These are phyloP conservation scores for Claviceps lovelessii DNA, from an alignment of 2,329 filamentous ascomycete genomes.

Conservation along the genomic window DNA sequence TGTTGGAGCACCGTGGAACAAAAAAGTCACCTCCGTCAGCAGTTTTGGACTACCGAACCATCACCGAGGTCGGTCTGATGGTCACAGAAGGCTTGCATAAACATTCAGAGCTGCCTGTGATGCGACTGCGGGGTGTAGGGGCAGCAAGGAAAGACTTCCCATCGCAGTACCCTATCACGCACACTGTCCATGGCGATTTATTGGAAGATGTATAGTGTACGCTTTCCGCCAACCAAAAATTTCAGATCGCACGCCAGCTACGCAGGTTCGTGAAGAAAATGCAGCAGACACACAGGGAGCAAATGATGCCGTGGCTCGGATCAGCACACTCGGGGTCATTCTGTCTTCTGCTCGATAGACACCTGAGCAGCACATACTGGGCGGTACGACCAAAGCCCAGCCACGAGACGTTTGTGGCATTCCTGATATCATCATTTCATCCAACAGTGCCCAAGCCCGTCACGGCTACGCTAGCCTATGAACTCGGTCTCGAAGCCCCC, in stretches of 20 bases:
- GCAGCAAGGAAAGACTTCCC: background rate
- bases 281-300: conserved; percentile 4
- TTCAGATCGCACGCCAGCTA: conserved; percentile 13
- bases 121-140: conserved; percentile 6
- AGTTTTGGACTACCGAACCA: background rate
- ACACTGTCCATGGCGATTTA: conserved; percentile 11
- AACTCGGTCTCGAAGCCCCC: conserved; percentile 8
- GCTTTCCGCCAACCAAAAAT: conserved; percentile 12
- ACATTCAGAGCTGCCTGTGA: conserved; percentile 6
- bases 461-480: conserved; percentile 9
- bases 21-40: background rate
- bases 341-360: conserved; percentile 14
- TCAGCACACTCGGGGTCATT: conserved; percentile 9
- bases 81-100: conserved; percentile 5
- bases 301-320: conserved; percentile 5
- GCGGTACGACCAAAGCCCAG: conserved; percentile 10
- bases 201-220: conserved; percentile 16
- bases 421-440: conserved; percentile 14
- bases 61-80: conserved; percentile 8
- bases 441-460: conserved; percentile 13
- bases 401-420: conserved; percentile 12
- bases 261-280: conserved; percentile 14
- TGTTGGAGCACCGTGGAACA: conserved; percentile 1
- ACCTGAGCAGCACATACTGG: conserved; percentile 13
- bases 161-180: background rate